Evolutionary conservation across 179 eudicot species (phyloP), one percentile per base, ranked within the genome.

Genomic region (Spinacia oleracea): DNA sequence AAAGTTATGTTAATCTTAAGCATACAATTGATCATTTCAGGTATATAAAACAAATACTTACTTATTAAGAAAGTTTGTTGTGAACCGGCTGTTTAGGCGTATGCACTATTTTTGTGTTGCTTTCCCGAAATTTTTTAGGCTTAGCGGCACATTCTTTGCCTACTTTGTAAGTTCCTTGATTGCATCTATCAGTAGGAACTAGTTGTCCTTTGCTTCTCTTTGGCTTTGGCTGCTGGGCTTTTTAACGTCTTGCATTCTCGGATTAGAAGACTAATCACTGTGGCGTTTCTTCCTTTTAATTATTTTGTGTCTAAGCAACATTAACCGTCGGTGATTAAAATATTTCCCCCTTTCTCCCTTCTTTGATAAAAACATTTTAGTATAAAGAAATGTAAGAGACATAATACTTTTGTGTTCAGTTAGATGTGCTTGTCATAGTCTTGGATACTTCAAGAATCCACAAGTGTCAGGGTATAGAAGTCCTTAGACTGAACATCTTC

Each of bases 131-230:
- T 55, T 55, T 65, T 67, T 67, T 14, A 21, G 31, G 53, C n/a
- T 16, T 45, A 27, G 58, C n/a, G 27, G 32, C 73, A 46, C 21
- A 27, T 70, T 70, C 73, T 46, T 70, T 46, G 73, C 56, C 31
- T 45, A 15, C 21, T 45, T 46, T 70, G 56, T 46, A 70, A 70
- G 73, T 70, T 70, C 32, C 16, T 45, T 27, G 73, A 70, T 70
- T 25, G 21, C 38, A 45, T 70, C 23, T 23, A 23, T 23, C 34
- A 1, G 40, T 11, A 20, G 46, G 27, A 68, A 12, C 10, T 27
- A 45, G 6, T 70, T 45, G 58, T 46, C 46, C 58, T 27, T 45
- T 45, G 38, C 73, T 70, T 70, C 58, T 4, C 35, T 70, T 46
- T 70, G n/a, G 55, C 73, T 12, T 34, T 9, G 6, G n/a, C 16